Percentiles rank a stretch among this genome's conserved stretches.
These are phyloP conservation scores for Verticillium longisporum DNA, from an alignment of 2,329 filamentous ascomycete genomes.

Conservation along the genomic window DNA sequence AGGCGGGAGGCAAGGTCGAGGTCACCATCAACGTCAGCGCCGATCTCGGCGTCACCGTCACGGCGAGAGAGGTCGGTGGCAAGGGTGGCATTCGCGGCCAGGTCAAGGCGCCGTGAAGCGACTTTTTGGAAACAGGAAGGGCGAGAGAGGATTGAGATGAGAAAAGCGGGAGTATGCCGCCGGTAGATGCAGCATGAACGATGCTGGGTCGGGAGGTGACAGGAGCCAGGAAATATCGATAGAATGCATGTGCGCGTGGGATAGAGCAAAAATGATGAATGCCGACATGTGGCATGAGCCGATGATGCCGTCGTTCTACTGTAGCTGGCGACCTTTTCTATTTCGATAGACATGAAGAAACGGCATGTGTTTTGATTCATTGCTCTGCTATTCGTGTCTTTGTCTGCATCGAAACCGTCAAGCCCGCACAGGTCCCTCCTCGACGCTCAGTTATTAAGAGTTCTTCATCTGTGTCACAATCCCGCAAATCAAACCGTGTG, in stretches of 20 bases:
- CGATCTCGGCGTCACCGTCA: conserved; percentile 73
- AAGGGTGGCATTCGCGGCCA: conserved; percentile 75
- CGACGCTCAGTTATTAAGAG: too few species aligned
- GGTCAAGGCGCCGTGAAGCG: conserved; percentile 22
- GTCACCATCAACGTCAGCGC: conserved; percentile 82
- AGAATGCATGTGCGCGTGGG: not conserved
- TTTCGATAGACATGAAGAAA: not conserved
- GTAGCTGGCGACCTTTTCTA: not conserved
- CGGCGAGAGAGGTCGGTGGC: conserved; percentile 77
- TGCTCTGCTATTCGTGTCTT: too few species aligned
- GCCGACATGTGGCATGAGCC: not conserved
- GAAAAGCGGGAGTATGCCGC: not conserved
- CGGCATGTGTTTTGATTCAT: not conserved
- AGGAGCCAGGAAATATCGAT: not conserved
- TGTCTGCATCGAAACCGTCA: too few species aligned
- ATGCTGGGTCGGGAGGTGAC: not conserved
- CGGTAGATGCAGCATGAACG: not conserved
- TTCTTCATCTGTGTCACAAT: not conserved
- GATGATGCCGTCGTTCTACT: not conserved
- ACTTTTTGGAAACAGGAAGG: not conserved
- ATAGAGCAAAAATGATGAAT: not conserved
- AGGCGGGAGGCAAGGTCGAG: conserved; percentile 88
- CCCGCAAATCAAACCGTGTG: not conserved
- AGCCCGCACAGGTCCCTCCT: too few species aligned
- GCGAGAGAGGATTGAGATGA: not conserved